Conservation (phyloP, 139 green algal species). For the Chlamydomonas incerta region DNA sequence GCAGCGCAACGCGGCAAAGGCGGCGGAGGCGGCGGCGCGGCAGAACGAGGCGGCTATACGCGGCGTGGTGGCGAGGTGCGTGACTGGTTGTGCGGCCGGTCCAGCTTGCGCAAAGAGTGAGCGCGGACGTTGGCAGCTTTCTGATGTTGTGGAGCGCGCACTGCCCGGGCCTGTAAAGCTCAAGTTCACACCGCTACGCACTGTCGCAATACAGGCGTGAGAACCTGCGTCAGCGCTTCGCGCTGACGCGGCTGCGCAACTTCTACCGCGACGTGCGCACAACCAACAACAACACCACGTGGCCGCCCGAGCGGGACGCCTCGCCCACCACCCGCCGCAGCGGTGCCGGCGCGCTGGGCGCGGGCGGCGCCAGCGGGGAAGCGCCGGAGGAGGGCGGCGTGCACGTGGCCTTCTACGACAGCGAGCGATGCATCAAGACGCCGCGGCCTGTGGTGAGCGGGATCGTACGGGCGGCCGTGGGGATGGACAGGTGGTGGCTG, state of each 20-base stretch:
- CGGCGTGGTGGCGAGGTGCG: conserved; percentile 18
- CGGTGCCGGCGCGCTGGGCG: not conserved
- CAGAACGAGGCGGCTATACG: not conserved
- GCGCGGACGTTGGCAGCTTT: too few relatives aligned
- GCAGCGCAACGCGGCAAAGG: not conserved
- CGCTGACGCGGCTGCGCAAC: conserved; percentile 36
- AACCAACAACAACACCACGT: conserved; percentile 44
- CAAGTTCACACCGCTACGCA: too few relatives aligned
- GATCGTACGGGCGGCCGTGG: too few relatives aligned
- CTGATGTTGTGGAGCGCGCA: too few relatives aligned
- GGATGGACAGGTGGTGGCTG: too few relatives aligned
- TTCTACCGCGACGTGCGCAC: conserved; percentile 47
- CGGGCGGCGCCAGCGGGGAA: not conserved
- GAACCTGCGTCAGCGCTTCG: conserved; percentile 39
- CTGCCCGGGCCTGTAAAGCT: too few relatives aligned
- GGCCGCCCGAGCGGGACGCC: conserved; percentile 35
- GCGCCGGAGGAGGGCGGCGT: not conserved
- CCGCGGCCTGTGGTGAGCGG: conserved; percentile 19
- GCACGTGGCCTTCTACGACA: conserved; percentile 41
- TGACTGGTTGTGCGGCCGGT: too few relatives aligned
- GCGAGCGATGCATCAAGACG: conserved; percentile 39
- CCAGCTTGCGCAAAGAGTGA: too few relatives aligned
- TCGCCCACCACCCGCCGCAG: conserved; percentile 17
- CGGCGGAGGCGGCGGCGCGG: not conserved
- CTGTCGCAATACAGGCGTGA: too few relatives aligned